These are phyloP conservation scores for Populus trichocarpa DNA, from an alignment of 441 rosid species.

Conservation along the genomic window DNA sequence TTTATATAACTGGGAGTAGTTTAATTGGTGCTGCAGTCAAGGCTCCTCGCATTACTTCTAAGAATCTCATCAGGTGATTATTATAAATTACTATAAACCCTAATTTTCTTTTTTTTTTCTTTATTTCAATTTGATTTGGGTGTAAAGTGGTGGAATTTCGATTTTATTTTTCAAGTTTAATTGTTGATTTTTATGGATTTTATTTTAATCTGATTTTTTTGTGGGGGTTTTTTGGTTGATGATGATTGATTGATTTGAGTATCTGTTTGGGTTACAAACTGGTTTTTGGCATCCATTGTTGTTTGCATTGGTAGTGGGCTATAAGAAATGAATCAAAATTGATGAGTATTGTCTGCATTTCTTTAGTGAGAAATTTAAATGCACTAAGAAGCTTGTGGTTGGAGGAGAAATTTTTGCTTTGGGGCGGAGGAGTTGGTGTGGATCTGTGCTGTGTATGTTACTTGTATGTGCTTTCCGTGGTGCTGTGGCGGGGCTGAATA, in stretches of 20 bases:
- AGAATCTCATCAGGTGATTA: conserved; percentile 84
- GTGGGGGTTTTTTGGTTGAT: not conserved
- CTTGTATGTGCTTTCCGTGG: not conserved
- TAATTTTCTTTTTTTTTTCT: not conserved
- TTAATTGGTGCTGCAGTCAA: conserved; percentile 96
- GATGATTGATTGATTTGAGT: not conserved
- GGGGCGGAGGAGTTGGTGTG: not conserved
- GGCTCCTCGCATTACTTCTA: conserved; percentile 98
- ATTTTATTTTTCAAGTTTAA: not conserved
- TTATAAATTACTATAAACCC: not conserved
- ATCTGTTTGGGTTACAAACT: not conserved
- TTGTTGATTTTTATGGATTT: not conserved
- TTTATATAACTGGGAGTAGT: conserved; percentile 94
- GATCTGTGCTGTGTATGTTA: not conserved
- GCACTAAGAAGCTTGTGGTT: not conserved
- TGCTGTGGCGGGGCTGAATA: not conserved
- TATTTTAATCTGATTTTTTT: not conserved
- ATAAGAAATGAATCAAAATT: not conserved
- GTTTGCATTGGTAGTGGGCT: not conserved
- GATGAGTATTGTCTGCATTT: not conserved
- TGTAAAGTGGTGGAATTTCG: not conserved
- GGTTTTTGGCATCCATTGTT: not conserved
- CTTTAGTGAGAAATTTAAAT: not conserved
- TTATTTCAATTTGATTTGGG: not conserved
- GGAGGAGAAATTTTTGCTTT: not conserved